phyloP scores from a whole-genome alignment of 495 filamentous ascomycete genomes.

The Platismatia glauca region DNA sequence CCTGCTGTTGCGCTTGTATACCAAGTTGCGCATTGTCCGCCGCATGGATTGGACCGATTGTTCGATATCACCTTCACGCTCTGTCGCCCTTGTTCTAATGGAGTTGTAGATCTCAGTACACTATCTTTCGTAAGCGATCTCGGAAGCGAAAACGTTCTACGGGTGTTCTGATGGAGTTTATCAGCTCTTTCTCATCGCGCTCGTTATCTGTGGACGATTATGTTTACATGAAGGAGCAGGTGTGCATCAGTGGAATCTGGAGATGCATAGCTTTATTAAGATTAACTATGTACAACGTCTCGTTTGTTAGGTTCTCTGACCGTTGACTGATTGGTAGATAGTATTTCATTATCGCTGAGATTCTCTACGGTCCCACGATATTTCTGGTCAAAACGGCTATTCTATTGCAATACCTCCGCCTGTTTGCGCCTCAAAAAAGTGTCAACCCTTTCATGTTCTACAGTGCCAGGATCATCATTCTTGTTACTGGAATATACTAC shows the following conservation, averaged over 20 bases:
- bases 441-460: background rate
- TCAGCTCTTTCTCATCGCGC: background rate
- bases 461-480: background rate
- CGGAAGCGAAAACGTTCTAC: background rate
- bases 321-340: background rate
- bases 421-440: background rate
- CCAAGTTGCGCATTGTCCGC: background rate
- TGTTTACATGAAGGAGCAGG: constrained; percentile 6
- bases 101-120: background rate
- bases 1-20: background rate
- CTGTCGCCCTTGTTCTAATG: background rate
- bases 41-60: background rate
- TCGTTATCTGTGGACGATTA: background rate
- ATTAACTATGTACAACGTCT: background rate
- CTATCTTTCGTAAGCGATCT: background rate
- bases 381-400: background rate
- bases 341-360: background rate
- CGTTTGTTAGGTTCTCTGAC: background rate
- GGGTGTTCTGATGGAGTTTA: background rate
- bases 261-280: constrained; percentile 1
- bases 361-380: background rate
- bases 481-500: background rate
- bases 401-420: background rate
- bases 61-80: background rate
- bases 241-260: constrained; percentile 6